A percentile compares a stretch with the other conserved stretches of the same genome.
These are phyloP conservation scores for Papiliotrema laurentii DNA, from an alignment of 1,284 basidiomycete genomes.

Conservation along the genomic window DNA sequence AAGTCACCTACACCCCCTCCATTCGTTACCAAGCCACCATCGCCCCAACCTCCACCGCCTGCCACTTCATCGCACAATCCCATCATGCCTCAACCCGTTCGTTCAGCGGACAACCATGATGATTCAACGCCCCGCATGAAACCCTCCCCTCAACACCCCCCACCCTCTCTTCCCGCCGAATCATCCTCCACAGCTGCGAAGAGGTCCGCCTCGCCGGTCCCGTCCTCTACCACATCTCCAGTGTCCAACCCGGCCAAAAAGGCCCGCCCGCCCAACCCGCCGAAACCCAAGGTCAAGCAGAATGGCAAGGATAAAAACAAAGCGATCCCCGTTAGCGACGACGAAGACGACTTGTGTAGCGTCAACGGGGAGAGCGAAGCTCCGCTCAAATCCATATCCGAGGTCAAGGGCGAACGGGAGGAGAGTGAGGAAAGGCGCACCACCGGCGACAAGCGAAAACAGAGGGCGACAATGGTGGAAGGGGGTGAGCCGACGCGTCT, in stretches of 20 bases:
- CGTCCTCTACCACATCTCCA: not conserved
- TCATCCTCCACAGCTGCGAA: not conserved
- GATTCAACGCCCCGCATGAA: too few relatives aligned
- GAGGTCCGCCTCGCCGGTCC: not conserved
- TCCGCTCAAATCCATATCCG: not conserved
- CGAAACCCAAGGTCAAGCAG: not conserved
- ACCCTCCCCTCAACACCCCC: too few relatives aligned
- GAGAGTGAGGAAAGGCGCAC: not conserved
- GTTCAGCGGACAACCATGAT: too few relatives aligned
- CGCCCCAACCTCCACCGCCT: not conserved
- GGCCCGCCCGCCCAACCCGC: not conserved
- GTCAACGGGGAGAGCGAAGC: not conserved
- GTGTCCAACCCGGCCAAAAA: not conserved
- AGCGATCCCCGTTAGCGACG: too few relatives aligned
- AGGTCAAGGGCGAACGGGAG: not conserved
- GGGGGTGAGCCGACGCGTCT: not conserved
- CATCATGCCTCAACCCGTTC: constrained; percentile 10
- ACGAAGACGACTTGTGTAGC: not conserved
- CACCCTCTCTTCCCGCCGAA: constrained; percentile 4
- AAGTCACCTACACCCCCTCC: not conserved
- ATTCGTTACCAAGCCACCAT: not conserved
- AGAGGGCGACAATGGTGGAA: not conserved
- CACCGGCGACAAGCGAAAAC: not conserved
- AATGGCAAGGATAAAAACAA: too few relatives aligned
- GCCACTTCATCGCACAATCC: not conserved